Conservation (phyloP, 257 asterid species). For the Nicotiana tabacum region DNA sequence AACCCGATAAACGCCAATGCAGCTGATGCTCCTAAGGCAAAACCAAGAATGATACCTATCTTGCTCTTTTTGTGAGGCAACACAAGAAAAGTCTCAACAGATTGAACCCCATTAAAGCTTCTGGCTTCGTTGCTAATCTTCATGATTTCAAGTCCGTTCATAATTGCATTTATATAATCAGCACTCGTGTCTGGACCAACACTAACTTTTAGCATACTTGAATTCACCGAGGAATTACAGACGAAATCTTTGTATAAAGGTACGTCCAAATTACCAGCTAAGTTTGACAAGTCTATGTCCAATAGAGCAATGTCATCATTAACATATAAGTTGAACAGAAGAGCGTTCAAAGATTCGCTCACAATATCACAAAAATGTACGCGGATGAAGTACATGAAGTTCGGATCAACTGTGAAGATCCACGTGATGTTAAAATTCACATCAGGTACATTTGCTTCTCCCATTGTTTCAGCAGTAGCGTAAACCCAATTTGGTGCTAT, state of each 20-base stretch:
- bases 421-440: constrained; percentile 44
- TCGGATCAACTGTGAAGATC: constrained; percentile 39
- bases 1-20: constrained; percentile 20
- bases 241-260: constrained; percentile 38
- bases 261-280: constrained; percentile 31
- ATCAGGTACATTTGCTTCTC: constrained; percentile 32
- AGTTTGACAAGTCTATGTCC: constrained; percentile 29
- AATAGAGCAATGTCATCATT: constrained; percentile 27
- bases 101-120: constrained; percentile 35
- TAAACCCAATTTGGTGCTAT: constrained; percentile 43
- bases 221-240: constrained; percentile 24
- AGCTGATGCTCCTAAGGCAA: constrained; percentile 29
- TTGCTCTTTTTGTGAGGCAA: constrained; percentile 22
- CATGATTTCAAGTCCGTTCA: constrained; percentile 48
- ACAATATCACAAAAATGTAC: constrained; percentile 44
- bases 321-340: constrained; percentile 34
- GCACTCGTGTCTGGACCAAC: constrained; percentile 34
- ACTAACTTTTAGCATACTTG: constrained; percentile 32
- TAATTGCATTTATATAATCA: constrained; percentile 26
- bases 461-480: constrained; percentile 46
- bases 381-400: constrained; percentile 33
- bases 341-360: constrained; percentile 26
- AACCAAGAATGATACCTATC: constrained; percentile 22
- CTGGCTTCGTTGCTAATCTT: constrained; percentile 39
- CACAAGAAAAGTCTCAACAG: constrained; percentile 30